phyloP scores from a whole-genome alignment of 345 rosid species.

The Brassica carinata region DNA sequence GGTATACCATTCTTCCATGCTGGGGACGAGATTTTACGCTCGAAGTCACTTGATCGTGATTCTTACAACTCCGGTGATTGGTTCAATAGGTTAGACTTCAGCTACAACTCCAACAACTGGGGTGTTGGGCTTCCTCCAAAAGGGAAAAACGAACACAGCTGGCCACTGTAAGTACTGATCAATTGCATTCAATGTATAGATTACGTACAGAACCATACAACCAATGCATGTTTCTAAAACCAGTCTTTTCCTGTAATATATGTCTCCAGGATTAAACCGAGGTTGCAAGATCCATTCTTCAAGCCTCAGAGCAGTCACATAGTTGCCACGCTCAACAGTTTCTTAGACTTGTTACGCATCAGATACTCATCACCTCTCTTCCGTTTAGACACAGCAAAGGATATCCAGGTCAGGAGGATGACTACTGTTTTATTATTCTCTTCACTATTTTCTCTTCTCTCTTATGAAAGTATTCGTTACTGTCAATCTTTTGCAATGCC shows the following conservation, averaged over 20 bases:
- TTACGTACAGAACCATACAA: background rate
- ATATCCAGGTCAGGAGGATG: slow-evolving; percentile 72
- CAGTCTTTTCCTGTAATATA: background rate
- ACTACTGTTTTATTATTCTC: background rate
- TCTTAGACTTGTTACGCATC: slow-evolving; percentile 61
- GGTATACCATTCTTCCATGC: slow-evolving; percentile 95
- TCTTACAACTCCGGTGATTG: slow-evolving; percentile 98
- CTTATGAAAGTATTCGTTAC: background rate
- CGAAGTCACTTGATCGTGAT: slow-evolving; percentile 96
- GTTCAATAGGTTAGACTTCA: slow-evolving; percentile 98
- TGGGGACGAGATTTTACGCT: slow-evolving; percentile 94
- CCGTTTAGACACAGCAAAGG: slow-evolving; percentile 69
- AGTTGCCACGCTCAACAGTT: slow-evolving; percentile 70
- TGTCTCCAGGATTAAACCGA: slow-evolving; percentile 70
- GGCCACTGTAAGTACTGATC: slow-evolving; percentile 71
- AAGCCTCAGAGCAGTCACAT: slow-evolving; percentile 78
- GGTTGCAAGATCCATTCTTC: slow-evolving; percentile 84
- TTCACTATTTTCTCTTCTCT: slow-evolving; percentile 7
- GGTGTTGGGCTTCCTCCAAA: slow-evolving; percentile 95
- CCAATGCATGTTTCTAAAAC: slow-evolving; percentile 11
- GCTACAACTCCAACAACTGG: slow-evolving; percentile 81
- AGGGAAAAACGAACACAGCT: slow-evolving; percentile 74
- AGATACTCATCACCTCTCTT: slow-evolving; percentile 94
- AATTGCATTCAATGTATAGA: background rate
- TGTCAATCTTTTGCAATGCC: background rate